Conservation (phyloP, 257 asterid species). For the Henckelia pumila region DNA sequence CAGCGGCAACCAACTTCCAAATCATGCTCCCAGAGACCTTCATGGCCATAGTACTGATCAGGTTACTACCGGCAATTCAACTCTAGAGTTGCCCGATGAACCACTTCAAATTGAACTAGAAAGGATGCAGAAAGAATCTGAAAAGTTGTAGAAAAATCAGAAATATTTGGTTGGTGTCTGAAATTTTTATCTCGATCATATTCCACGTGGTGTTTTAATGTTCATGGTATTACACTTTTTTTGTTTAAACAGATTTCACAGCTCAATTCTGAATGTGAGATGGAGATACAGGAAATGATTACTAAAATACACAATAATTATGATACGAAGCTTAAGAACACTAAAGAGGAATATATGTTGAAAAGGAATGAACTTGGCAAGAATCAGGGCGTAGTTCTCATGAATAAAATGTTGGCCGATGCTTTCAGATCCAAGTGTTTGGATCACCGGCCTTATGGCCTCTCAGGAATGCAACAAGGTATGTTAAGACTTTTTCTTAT, state of each 20-base stretch:
- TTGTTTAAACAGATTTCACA: constrained; percentile 38
- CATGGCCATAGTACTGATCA: constrained; percentile 27
- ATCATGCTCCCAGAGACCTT: constrained; percentile 22
- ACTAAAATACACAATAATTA: constrained; percentile 48
- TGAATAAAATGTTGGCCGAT: constrained; percentile 57
- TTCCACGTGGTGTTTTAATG: constrained; percentile 10
- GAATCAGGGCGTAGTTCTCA: constrained; percentile 37
- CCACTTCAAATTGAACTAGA: constrained; percentile 39
- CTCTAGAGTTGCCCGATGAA: constrained; percentile 19
- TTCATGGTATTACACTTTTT: constrained; percentile 18
- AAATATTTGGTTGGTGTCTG: constrained; percentile 41
- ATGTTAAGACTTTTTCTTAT: constrained; percentile 20
- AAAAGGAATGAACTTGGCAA: constrained; percentile 38
- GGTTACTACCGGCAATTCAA: constrained; percentile 26
- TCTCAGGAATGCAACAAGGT: constrained; percentile 55
- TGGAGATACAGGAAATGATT: constrained; percentile 51
- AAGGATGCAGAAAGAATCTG: constrained; percentile 32
- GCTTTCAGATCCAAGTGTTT: constrained; percentile 41
- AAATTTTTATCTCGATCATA: constrained; percentile 26
- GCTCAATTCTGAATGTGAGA: constrained; percentile 51
- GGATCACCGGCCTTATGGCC: constrained; percentile 29
- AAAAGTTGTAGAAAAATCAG: constrained; percentile 33
- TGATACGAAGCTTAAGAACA: constrained; percentile 44
- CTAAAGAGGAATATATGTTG: constrained; percentile 35
- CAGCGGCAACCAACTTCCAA: constrained; percentile 31